Evolutionary conservation across 2,329 filamentous ascomycete species (phyloP).

Genomic region (Volutella citrinella): DNA sequence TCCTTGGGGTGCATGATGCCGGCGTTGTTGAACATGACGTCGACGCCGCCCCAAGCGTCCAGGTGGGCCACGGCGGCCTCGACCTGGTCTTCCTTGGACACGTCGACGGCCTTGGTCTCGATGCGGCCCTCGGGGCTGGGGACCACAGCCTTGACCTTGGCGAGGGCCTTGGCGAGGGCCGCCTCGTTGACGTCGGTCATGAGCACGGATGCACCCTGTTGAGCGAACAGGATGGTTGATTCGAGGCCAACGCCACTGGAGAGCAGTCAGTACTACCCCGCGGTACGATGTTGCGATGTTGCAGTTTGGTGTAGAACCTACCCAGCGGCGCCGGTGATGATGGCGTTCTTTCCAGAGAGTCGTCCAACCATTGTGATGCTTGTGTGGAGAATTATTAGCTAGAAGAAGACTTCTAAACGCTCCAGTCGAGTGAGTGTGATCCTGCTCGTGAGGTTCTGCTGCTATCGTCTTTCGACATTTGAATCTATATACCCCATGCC

Average conservation of each 20-base stretch:
- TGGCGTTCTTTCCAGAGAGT: conserved; percentile 55
- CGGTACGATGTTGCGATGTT: no score
- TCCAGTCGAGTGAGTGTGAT: no score
- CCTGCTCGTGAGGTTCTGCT: no score
- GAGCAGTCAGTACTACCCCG: no score
- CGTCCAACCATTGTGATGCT: conserved; percentile 35
- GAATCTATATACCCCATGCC: no score
- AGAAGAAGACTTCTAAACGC: no score
- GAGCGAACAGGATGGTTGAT: conserved; percentile 80
- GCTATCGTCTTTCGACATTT: no score
- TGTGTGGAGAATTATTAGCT: no score
- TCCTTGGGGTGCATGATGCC: conserved; percentile 89
- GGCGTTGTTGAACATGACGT: conserved; percentile 94
- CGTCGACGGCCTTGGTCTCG: conserved; percentile 52
- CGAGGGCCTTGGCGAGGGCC: conserved; percentile 69
- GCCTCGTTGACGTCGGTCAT: conserved; percentile 79
- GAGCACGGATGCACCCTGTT: conserved; percentile 78
- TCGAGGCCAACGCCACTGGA: conserved; percentile 83
- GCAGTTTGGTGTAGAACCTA: conserved; percentile 43
- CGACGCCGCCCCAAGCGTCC: conserved; percentile 80
- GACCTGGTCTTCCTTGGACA: conserved; percentile 78
- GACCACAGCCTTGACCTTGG: conserved; percentile 69
- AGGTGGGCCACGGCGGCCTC: conserved; percentile 69
- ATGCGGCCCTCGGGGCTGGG: conserved; percentile 35
- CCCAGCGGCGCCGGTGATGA: conserved; percentile 83